Conservation (phyloP, 306 rosid species). For the Parietaria judaica region DNA sequence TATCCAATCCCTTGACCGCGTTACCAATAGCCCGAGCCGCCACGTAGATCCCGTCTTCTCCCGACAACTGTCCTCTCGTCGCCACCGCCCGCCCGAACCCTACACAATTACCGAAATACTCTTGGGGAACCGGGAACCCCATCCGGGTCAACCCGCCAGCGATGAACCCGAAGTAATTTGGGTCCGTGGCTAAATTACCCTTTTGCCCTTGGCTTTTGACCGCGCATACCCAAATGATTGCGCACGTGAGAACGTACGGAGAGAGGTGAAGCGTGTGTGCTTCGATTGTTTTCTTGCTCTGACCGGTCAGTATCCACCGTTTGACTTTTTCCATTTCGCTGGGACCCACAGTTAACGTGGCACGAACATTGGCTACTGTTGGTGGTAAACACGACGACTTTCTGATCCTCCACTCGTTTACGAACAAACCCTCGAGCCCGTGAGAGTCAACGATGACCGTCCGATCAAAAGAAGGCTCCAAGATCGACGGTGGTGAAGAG, state of each 20-base stretch:
- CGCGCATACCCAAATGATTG: constrained; percentile 42
- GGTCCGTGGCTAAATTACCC: constrained; percentile 5
- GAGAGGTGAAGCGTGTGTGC: constrained; percentile 26
- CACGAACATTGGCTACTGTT: neutral
- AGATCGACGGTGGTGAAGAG: neutral
- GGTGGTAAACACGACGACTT: neutral
- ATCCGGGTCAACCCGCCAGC: constrained; percentile 45
- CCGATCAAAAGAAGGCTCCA: constrained; percentile 24
- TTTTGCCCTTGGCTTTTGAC: constrained; percentile 25
- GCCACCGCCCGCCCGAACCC: constrained; percentile 32
- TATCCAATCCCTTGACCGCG: constrained; percentile 29
- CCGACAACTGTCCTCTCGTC: constrained; percentile 15
- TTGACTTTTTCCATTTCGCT: constrained; percentile 27
- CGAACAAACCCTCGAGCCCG: constrained; percentile 26
- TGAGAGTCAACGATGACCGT: constrained; percentile 24
- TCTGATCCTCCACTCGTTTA: constrained; percentile 30
- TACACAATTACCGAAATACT: constrained; percentile 35
- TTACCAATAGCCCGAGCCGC: constrained; percentile 36
- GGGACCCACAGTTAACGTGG: constrained; percentile 14
- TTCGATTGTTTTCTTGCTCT: constrained; percentile 18
- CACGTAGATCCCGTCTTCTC: constrained; percentile 30
- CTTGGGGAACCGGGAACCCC: constrained; percentile 12
- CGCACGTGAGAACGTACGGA: constrained; percentile 35
- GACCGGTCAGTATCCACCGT: constrained; percentile 4
- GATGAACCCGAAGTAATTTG: constrained; percentile 32